These are phyloP conservation scores for Hura crepitans DNA, from an alignment of 441 rosid genomes.

Conservation along the genomic window DNA sequence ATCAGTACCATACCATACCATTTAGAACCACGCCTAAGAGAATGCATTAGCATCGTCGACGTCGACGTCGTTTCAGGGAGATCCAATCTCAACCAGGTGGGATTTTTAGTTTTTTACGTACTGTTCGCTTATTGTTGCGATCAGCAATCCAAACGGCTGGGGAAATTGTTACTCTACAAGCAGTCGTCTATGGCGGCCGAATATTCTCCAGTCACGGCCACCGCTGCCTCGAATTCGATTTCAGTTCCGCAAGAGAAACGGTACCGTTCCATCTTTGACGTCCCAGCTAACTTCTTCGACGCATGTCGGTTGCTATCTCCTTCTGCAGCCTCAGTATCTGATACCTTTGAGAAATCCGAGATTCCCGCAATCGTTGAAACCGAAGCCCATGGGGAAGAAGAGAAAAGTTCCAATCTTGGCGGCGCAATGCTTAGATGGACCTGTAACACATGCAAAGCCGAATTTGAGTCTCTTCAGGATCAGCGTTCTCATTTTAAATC, in stretches of 20 bases:
- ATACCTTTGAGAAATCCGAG: slow-evolving; percentile 23
- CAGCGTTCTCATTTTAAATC: slow-evolving; percentile 95
- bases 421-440: slow-evolving; percentile 61
- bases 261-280: slow-evolving; percentile 60
- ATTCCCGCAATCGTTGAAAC: slow-evolving; percentile 10
- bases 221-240: slow-evolving; percentile 9
- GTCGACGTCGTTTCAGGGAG: slow-evolving; percentile 15
- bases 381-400: slow-evolving; percentile 31
- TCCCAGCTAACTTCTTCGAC: slow-evolving; percentile 56
- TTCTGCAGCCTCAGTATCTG: slow-evolving; percentile 34
- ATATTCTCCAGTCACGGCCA: slow-evolving; percentile 13
- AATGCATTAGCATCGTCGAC: no score
- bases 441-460: slow-evolving; percentile 76
- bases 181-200: slow-evolving; percentile 35
- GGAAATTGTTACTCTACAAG: background rate
- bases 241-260: slow-evolving; percentile 33
- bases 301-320: slow-evolving; percentile 53
- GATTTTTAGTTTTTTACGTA: no score
- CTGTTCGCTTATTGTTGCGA: no score
- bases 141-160: background rate
- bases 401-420: slow-evolving; percentile 28
- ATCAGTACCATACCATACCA: no score
- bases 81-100: background rate
- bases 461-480: slow-evolving; percentile 74
- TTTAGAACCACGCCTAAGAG: no score